phyloP scores from a whole-genome alignment of 1,139 yeast genomes.

The Geotrichum citri-aurantii region DNA sequence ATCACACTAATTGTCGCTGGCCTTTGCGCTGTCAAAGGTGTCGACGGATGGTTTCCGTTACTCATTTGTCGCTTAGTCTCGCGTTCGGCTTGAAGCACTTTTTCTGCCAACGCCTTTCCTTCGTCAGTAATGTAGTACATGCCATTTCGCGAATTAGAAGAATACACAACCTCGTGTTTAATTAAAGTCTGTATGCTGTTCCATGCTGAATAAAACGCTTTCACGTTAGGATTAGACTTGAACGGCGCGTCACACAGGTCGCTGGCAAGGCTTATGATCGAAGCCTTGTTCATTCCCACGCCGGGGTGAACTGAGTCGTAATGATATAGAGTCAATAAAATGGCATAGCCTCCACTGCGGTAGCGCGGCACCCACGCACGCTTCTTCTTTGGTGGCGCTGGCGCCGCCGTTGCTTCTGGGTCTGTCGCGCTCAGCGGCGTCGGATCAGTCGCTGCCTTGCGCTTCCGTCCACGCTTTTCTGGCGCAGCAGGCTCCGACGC shows the following conservation, averaged over 20 bases:
- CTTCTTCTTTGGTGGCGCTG: constrained; percentile 27
- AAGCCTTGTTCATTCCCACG: constrained; percentile 49
- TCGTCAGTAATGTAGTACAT: constrained; percentile 72
- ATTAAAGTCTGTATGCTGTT: constrained; percentile 57
- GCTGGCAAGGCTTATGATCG: constrained; percentile 52
- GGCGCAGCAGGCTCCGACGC: constrained; percentile 2
- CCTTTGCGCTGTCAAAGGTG: not conserved
- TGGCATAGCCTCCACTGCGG: constrained; percentile 84
- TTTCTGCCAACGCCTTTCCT: constrained; percentile 60
- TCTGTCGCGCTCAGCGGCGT: constrained; percentile 45
- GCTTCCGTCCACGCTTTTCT: constrained; percentile 25
- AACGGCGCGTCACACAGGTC: constrained; percentile 64
- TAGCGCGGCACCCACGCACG: constrained; percentile 67
- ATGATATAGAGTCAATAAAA: constrained; percentile 57
- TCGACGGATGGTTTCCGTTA: not conserved
- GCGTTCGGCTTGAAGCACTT: constrained; percentile 46
- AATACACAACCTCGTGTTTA: constrained; percentile 55
- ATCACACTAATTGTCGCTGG: not conserved
- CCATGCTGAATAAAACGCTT: constrained; percentile 73
- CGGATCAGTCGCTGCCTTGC: constrained; percentile 42
- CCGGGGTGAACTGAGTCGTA: constrained; percentile 47
- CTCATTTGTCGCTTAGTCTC: constrained; percentile 9
- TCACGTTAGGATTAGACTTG: constrained; percentile 52
- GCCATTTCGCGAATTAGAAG: constrained; percentile 43
- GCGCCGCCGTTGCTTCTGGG: not conserved